Evolutionary conservation across 768 basidiomycete genomes (phyloP).

Genomic region (Postia placenta): DNA sequence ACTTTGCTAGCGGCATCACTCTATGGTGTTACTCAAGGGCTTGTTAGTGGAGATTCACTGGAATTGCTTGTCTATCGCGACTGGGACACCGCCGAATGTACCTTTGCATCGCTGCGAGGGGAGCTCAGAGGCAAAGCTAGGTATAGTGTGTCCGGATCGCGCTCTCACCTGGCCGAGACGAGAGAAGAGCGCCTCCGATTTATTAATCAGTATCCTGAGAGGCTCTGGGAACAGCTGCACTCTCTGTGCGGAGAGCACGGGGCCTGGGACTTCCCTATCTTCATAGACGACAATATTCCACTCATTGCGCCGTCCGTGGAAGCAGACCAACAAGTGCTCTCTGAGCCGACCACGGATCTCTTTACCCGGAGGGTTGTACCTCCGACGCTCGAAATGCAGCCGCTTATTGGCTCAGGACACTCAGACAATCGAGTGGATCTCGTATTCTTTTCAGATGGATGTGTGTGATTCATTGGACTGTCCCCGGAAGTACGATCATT

Average conservation of each 20-base stretch:
- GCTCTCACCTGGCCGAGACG: not conserved
- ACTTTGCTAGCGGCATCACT: not conserved
- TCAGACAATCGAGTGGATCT: conserved; percentile 66
- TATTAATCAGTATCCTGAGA: not conserved
- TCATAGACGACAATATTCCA: not conserved
- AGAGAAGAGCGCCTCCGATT: not conserved
- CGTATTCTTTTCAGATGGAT: conserved; percentile 73
- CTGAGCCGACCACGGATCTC: not conserved
- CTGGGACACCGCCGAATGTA: not conserved
- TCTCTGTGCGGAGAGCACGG: not conserved
- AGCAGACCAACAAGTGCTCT: not conserved
- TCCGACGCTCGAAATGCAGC: conserved; percentile 47
- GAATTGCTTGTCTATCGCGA: not conserved
- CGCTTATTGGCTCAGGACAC: conserved; percentile 53
- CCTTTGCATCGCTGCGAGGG: not conserved
- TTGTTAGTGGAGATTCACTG: no score
- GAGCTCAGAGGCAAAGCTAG: not conserved
- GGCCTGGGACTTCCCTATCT: not conserved
- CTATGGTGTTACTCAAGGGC: no score
- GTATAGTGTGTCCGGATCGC: not conserved
- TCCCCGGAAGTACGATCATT: not conserved
- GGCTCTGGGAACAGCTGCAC: not conserved
- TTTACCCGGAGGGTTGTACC: not conserved
- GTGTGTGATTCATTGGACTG: conserved; percentile 18
- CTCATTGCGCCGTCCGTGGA: not conserved